These are phyloP conservation scores for Micractinium conductrix DNA, from an alignment of 139 green algal genomes.

Conservation along the genomic window DNA sequence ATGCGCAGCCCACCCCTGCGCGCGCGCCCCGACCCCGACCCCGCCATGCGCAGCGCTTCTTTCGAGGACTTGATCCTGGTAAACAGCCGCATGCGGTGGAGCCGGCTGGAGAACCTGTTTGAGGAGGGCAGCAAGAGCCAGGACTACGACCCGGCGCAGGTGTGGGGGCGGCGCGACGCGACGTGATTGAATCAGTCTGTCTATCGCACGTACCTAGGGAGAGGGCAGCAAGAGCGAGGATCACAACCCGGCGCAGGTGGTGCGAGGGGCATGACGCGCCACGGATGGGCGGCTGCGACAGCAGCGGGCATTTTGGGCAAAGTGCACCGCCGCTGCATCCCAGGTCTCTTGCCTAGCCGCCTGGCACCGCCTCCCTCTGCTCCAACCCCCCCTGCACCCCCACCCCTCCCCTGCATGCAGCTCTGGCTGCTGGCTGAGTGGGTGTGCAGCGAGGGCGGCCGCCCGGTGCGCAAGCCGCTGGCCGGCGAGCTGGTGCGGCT, in stretches of 20 bases:
- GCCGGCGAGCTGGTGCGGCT: constrained; percentile 75
- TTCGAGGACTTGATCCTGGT: constrained; percentile 84
- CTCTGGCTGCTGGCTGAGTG: constrained; percentile 90
- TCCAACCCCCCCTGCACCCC: neutral
- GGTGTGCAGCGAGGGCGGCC: constrained; percentile 66
- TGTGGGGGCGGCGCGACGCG: too few relatives aligned
- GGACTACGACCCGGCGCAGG: constrained; percentile 73
- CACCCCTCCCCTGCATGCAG: constrained; percentile 45
- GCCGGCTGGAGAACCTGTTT: constrained; percentile 88
- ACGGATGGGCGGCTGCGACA: too few relatives aligned
- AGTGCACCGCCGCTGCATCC: too few relatives aligned
- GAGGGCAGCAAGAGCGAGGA: neutral
- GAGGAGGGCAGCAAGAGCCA: constrained; percentile 79
- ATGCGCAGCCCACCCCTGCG: too few relatives aligned
- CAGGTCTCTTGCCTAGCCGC: too few relatives aligned
- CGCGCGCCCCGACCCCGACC: neutral
- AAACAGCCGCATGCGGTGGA: constrained; percentile 68
- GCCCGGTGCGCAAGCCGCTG: constrained; percentile 59
- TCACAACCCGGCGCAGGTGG: neutral
- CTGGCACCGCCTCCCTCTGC: neutral
- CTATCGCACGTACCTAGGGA: neutral
- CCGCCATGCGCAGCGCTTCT: neutral
- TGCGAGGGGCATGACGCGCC: too few relatives aligned
- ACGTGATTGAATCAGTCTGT: too few relatives aligned
- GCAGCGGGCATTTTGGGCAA: too few relatives aligned